Evolutionary conservation across 305 asterid species (phyloP).

Genomic region (Fraxinus baroniana): DNA sequence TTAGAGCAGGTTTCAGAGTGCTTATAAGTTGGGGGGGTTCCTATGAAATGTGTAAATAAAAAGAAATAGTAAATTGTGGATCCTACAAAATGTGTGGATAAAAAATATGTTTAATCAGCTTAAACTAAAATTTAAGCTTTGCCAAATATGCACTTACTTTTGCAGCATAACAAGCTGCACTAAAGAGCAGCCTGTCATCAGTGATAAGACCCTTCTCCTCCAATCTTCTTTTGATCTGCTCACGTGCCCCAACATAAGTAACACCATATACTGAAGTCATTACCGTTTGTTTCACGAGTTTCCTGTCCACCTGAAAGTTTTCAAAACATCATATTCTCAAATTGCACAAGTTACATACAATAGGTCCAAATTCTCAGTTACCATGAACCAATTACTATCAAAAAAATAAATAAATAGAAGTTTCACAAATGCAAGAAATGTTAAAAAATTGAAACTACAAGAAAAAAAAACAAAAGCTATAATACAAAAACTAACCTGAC

Average conservation of each 20-base stretch:
- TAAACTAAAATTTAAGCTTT: not conserved
- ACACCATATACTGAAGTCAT: constrained; percentile 97
- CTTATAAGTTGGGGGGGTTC: not conserved
- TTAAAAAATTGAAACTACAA: not conserved
- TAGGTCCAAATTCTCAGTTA: constrained; percentile 5
- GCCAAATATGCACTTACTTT: constrained; percentile 42
- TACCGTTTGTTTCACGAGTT: constrained; percentile 86
- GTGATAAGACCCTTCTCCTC: constrained; percentile 81
- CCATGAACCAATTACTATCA: not conserved
- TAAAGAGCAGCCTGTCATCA: constrained; percentile 64
- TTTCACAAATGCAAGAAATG: not conserved
- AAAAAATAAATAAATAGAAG: not conserved
- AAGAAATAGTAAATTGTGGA: not conserved
- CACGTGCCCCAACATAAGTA: constrained; percentile 87
- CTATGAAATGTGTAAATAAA: no score
- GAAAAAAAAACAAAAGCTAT: not conserved
- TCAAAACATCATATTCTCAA: constrained; percentile 28
- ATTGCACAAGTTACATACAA: constrained; percentile 13
- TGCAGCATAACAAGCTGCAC: constrained; percentile 88
- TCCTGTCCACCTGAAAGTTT: constrained; percentile 76
- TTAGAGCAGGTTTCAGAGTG: not conserved
- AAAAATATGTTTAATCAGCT: not conserved
- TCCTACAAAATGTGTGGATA: not conserved
- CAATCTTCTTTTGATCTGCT: constrained; percentile 78
- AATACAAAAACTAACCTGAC: constrained; percentile 51